Percentiles rank a stretch among this genome's conserved stretches.
phyloP scores from a whole-genome alignment of 1,284 basidiomycete genomes.

The Cryptococcus wingfieldii region DNA sequence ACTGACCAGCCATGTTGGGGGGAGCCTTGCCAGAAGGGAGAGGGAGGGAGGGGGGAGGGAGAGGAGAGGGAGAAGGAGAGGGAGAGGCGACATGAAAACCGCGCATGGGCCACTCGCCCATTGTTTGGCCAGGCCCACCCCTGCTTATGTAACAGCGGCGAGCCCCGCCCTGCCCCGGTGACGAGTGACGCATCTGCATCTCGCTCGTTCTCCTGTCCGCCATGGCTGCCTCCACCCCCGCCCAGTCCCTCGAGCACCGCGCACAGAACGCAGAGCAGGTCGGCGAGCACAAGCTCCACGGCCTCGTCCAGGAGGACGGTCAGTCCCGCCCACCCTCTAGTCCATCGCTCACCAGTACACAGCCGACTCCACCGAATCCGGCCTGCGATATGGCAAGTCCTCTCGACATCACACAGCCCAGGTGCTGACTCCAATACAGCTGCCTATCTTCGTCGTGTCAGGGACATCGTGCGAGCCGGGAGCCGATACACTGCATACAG shows the following conservation, averaged over 20 bases:
- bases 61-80: no score
- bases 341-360: neutral
- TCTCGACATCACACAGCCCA: neutral
- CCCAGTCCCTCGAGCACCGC: slow-evolving; percentile 4
- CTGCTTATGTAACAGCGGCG: no score
- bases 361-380: slow-evolving; percentile 48
- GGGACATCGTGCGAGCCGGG: slow-evolving; percentile 70
- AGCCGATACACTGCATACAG: slow-evolving; percentile 74
- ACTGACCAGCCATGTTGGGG: no score
- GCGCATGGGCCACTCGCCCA: no score
- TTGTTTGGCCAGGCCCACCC: no score
- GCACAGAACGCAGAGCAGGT: slow-evolving; percentile 1
- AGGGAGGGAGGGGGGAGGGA: no score
- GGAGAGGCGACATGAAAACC: no score
- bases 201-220: neutral
- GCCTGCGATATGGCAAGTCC: slow-evolving; percentile 44
- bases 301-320: slow-evolving; percentile 31
- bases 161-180: no score
- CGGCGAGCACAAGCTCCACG: slow-evolving; percentile 47
- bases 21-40: no score
- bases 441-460: slow-evolving; percentile 72
- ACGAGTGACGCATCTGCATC: no score
- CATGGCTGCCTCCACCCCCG: neutral
- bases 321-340: neutral
- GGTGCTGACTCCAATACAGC: slow-evolving; percentile 50